phyloP scores from a whole-genome alignment of 2,329 filamentous ascomycete genomes.

The Aspergillus tamarii region DNA sequence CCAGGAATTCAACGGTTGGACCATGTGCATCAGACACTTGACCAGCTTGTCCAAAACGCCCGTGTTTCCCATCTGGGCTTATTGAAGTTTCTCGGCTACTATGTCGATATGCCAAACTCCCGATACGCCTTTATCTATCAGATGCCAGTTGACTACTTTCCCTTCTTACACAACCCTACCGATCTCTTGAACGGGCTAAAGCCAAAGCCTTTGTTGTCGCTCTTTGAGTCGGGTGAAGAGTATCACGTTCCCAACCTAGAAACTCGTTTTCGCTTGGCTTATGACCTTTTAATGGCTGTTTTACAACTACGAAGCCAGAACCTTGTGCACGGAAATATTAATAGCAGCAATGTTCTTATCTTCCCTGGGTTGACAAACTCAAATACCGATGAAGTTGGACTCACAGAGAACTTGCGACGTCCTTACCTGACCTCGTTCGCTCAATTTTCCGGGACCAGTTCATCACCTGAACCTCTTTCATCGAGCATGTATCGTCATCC shows the following conservation, averaged over 20 bases:
- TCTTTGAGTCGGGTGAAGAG: constrained; percentile 47
- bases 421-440: constrained; percentile 64
- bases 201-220: constrained; percentile 46
- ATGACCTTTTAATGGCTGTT: constrained; percentile 61
- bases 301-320: constrained; percentile 60
- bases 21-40: constrained; percentile 41
- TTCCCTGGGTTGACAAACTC: constrained; percentile 48
- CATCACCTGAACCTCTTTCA: constrained; percentile 47
- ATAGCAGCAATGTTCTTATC: constrained; percentile 66
- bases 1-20: constrained; percentile 38
- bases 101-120: constrained; percentile 58
- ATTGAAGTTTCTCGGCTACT: constrained; percentile 55
- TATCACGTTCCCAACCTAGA: constrained; percentile 60
- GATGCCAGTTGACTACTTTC: constrained; percentile 54
- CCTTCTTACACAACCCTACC: constrained; percentile 45
- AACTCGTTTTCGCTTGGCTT: constrained; percentile 63
- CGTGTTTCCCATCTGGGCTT: constrained; percentile 46
- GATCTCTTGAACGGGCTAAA: constrained; percentile 41
- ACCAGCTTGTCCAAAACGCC: constrained; percentile 46
- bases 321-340: constrained; percentile 64
- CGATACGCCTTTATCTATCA: constrained; percentile 65
- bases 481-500: constrained; percentile 66
- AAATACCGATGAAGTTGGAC: constrained; percentile 37
- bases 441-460: constrained; percentile 59
- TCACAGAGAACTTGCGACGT: constrained; percentile 52